These are phyloP conservation scores for Diaporthe citri DNA, from an alignment of 2,329 filamentous ascomycete species.

Conservation along the genomic window DNA sequence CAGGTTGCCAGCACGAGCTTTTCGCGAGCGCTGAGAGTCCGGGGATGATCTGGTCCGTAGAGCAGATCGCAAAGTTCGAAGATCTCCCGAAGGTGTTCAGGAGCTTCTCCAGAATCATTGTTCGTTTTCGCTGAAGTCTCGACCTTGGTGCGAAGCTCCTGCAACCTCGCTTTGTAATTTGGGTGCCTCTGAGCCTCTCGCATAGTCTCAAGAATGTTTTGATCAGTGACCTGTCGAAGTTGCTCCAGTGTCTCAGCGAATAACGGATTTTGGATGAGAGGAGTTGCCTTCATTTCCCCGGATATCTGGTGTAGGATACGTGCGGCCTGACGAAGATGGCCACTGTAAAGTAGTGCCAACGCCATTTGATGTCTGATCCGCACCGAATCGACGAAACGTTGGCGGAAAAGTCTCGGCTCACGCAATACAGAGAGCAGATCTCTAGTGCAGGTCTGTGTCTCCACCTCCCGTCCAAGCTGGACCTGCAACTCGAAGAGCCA, in stretches of 20 bases:
- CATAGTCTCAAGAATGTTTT: not conserved
- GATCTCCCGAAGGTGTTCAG: not conserved
- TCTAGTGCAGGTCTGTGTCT: not conserved
- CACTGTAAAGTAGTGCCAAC: not conserved
- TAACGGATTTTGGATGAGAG: not conserved
- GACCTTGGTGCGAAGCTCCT: not conserved
- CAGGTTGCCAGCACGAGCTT: not conserved
- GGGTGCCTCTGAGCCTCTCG: not conserved
- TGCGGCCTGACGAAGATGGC: not conserved
- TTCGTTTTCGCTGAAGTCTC: not conserved
- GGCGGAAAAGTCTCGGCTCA: not conserved
- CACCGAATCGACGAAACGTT: not conserved
- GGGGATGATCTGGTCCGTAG: not conserved
- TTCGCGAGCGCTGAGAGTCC: not conserved
- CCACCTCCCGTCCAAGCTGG: not conserved
- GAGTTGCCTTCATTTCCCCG: not conserved
- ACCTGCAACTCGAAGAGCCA: not conserved
- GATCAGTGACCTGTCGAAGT: not conserved
- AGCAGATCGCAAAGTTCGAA: not conserved
- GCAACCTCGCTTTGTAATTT: not conserved
- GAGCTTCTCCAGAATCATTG: not conserved
- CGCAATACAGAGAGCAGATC: not conserved
- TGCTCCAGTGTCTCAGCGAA: not conserved
- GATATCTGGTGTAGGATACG: not conserved
- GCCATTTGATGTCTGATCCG: not conserved